Base-by-base conservation (phyloP, 768 basidiomycete genomes). In the Lactarius indigo region DNA sequence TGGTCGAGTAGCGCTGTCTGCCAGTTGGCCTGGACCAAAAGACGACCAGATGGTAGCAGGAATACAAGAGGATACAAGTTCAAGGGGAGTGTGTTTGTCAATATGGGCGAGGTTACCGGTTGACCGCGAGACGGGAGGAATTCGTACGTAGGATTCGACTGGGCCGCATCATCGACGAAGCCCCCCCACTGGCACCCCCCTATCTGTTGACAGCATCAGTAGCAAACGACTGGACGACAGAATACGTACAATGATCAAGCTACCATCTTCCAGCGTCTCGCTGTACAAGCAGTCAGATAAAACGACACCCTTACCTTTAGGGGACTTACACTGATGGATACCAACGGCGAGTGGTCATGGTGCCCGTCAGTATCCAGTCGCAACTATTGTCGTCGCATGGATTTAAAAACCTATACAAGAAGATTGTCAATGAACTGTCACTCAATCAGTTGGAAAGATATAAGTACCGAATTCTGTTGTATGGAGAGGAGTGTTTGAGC, bases 111-210 rank as follows among this genome's bases (percentile, higher is more conserved):
- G 15, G 74, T 72, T 64, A 91, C 79, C 5, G 88, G 81, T 18
- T 71, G 75, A n/a, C 83, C 86, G 64, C 71, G 79, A 10, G 84
- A 79, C 4, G 92, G 92, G 80, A 86, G 92, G 78, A 91, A 90
- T 76, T 92, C 90, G 74, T 89, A 88, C 0, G 89, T 91, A 0
- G 92, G 93, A 73, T 92, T 91, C 72, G 88, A 85, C 69, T 92
- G 89, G 17, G 72, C 74, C 0, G 80, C 80, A 69, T 83, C 82
- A 75, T 91, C 92, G 67, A 93, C 89, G 74, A 88, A 95, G 42
- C 90, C 89, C 10, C 90, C 89, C 73, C 79, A 78, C 57, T 72
- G 71, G 68, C 84, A 85, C 9, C 87, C 87, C 52, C 87, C 88
- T 57, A 88, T 77, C 86, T 87, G 63, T 65, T 54, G n/a, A 33